These are phyloP conservation scores for Carex littledalei DNA, from an alignment of 176 grass and related monocot species.

Conservation along the genomic window DNA sequence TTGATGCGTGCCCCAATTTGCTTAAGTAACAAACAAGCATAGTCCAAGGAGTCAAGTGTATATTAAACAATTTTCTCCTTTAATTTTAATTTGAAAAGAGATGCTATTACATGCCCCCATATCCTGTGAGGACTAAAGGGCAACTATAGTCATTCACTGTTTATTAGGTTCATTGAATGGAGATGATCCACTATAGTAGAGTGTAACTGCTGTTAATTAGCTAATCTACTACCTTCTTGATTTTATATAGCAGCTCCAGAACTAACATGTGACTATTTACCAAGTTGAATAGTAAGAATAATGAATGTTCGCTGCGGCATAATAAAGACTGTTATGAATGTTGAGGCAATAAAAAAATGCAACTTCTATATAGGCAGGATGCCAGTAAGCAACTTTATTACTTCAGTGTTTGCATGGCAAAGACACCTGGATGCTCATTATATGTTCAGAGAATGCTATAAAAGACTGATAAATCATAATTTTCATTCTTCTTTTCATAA, in stretches of 20 bases:
- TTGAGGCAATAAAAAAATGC: not conserved
- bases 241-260: not conserved
- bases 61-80: not conserved
- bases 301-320: not conserved
- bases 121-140: not conserved
- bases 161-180: not conserved
- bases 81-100: not conserved
- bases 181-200: not conserved
- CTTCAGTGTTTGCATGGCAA: not conserved
- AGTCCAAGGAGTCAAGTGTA: not conserved
- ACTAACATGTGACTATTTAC: not conserved
- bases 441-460: not conserved
- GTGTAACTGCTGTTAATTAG: not conserved
- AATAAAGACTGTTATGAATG: not conserved
- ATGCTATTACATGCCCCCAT: not conserved
- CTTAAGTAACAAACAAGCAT: not conserved
- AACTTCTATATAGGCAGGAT: not conserved
- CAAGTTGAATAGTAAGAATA: not conserved
- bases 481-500: not conserved
- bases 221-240: not conserved
- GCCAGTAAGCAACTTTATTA: not conserved
- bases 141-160: not conserved
- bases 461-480: not conserved
- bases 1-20: not conserved
- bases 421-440: not conserved